Base-by-base conservation (phyloP, 2,329 filamentous ascomycete genomes). In the Coniella lustricola region DNA sequence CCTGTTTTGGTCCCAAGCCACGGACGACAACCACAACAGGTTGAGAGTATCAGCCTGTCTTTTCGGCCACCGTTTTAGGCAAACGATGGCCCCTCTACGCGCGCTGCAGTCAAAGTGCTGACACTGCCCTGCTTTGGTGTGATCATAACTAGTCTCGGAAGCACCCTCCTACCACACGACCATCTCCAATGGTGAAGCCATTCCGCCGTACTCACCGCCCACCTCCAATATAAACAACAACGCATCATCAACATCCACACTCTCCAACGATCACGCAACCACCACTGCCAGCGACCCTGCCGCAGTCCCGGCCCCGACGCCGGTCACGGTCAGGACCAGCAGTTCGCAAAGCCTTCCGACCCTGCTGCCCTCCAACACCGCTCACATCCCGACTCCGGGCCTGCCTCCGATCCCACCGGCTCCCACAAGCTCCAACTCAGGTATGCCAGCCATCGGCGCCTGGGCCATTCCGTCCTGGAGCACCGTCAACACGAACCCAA, bases 381-480 rank as follows among this genome's bases (percentile, higher is more conserved):
- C 69, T 57, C 54, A 63, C 51, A 62, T 67, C 48, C 35, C 56
- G 44, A 50, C 59, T 56, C 47, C 59, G 55, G 74, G 76, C 32
- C 67, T 80, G 2, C 77, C 76, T 8, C 74, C 75, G 25, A 65
- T 79, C 32, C 73, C 75, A 8, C 62, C 70, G 32, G 58, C 49
- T 8, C 29, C 31, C 10, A 45, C n/a, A 53, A 52, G 48, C 47
- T 49, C 20, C 51, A 67, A 54, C 59, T 51, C 62, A 44, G 66
- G 65, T 34, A 46, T 66, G 22, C 73, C 72, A 12, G 69, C 69
- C 44, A 64, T 80, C 16, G 65, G 68, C 41, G 69, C 72, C 53
- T 84, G 81, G 64, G 74, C 75, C 56, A 72, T 80, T 49, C 72
- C 76, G 8, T 71, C 75, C 16, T 84, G 79, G 79, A 81, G 77